phyloP scores from a whole-genome alignment of 306 rosid genomes.

The Trichosanthes cucumerina region DNA sequence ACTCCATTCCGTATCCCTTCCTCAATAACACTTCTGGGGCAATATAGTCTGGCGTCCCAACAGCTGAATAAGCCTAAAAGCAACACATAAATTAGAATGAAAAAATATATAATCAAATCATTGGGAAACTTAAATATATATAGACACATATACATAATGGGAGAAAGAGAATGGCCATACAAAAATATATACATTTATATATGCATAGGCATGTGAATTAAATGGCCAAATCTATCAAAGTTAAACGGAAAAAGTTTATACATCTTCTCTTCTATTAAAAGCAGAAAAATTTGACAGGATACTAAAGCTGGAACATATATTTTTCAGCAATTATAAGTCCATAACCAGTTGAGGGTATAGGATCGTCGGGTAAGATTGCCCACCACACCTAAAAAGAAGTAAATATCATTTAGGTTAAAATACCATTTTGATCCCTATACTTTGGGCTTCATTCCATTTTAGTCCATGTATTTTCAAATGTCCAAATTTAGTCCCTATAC shows the following conservation, averaged over 20 bases:
- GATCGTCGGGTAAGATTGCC: neutral
- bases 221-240: neutral
- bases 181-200: neutral
- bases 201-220: neutral
- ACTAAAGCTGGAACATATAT: neutral
- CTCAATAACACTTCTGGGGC: slow-evolving; percentile 79
- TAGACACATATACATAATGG: neutral
- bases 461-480: no score
- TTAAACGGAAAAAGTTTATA: neutral
- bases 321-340: neutral
- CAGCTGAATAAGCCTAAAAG: slow-evolving; percentile 76
- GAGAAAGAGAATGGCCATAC: neutral
- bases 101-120: neutral
- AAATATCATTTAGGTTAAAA: neutral
- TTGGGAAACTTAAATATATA: neutral
- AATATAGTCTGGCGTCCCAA: slow-evolving; percentile 89
- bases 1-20: slow-evolving; percentile 83
- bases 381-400: neutral
- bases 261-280: neutral
- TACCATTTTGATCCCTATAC: no score
- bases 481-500: no score
- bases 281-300: neutral
- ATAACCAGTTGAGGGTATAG: neutral
- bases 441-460: no score
- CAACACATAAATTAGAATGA: slow-evolving; percentile 10